Evolutionary conservation across 257 asterid species (phyloP), one percentile per base, ranked within the genome.

Genomic region (Coffea canephora): DNA sequence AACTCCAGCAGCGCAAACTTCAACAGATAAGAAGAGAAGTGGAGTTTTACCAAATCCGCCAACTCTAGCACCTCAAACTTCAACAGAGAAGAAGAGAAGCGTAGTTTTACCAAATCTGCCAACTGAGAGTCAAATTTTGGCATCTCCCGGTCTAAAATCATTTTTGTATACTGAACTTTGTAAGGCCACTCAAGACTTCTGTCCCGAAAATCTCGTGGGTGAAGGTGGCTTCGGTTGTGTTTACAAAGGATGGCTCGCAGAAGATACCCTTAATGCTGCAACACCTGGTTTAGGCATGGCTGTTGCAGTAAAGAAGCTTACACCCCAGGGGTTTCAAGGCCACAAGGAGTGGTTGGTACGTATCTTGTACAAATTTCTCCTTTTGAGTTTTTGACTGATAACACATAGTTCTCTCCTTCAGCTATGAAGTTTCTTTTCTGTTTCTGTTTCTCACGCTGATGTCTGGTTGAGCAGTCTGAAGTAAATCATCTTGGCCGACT

Each of bases 151-250:
- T 25, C 62, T 87, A 36, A 87, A 85, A 77, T 82, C 90, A 1
- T 85, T 87, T 74, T 41, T 80, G 71, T 78, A 74, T 49, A 75
- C 77, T 72, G 87, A 77, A 64, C 90, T 87, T 82, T 69, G 49
- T 50, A 68, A 69, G 34, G 90, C 90, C 61, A 84, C 90, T 1
- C 71, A 27, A 27, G 67, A 78, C 43, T 87, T 87, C 74, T 71
- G 61, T 75, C 39, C 34, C 3, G 83, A 81, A 25, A 74, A 75
- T 75, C 86, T 84, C 64, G 69, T 87, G 52, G 90, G 90, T 21
- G 90, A 87, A 84, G 90, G 90, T 54, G 90, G 90, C 12, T 87
- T 87, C 46, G 90, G 90, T 70, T 80, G 68, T 68, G 90, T 87
- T 50, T 87, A 77, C 69, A 84, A 84, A 77, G 90, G 90, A 75